These are phyloP conservation scores for Gymnopilus dilepis DNA, from an alignment of 768 basidiomycete genomes.

Conservation along the genomic window DNA sequence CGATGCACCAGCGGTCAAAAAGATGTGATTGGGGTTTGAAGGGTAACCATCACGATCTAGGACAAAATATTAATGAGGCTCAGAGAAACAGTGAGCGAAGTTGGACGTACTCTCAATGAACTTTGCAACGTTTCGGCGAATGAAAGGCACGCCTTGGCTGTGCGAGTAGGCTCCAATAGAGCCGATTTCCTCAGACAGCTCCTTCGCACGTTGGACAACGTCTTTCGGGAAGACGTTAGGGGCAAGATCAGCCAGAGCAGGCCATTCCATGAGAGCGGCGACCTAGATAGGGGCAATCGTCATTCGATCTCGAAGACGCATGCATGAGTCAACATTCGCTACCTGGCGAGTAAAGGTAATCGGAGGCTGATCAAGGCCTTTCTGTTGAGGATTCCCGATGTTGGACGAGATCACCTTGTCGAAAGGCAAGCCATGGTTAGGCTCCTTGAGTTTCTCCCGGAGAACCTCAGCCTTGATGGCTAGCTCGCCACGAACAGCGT, in stretches of 20 bases:
- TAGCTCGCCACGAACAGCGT: conserved; percentile 96
- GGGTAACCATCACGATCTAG: conserved; percentile 91
- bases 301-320: not conserved
- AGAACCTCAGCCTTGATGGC: conserved; percentile 92
- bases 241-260: conserved; percentile 78
- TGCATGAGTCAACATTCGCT: conserved; percentile 23
- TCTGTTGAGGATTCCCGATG: conserved; percentile 98
- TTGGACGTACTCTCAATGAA: conserved; percentile 78
- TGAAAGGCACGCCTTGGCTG: conserved; percentile 89
- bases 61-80: not conserved
- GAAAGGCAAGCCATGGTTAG: conserved; percentile 74
- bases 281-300: conserved; percentile 53
- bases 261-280: conserved; percentile 91
- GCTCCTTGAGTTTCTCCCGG: conserved; percentile 68
- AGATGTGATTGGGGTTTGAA: conserved; percentile 83
- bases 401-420: conserved; percentile 90
- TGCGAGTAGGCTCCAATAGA: conserved; percentile 96
- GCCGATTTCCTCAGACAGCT: conserved; percentile 85
- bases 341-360: conserved; percentile 95
- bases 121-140: conserved; percentile 85
- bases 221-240: conserved; percentile 84
- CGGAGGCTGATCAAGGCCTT: conserved; percentile 90
- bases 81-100: conserved; percentile 8
- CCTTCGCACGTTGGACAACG: conserved; percentile 81
- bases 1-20: conserved; percentile 94